These are phyloP conservation scores for Colletotrichum neosansevieriae DNA, from an alignment of 2,329 filamentous ascomycete species.

Conservation along the genomic window DNA sequence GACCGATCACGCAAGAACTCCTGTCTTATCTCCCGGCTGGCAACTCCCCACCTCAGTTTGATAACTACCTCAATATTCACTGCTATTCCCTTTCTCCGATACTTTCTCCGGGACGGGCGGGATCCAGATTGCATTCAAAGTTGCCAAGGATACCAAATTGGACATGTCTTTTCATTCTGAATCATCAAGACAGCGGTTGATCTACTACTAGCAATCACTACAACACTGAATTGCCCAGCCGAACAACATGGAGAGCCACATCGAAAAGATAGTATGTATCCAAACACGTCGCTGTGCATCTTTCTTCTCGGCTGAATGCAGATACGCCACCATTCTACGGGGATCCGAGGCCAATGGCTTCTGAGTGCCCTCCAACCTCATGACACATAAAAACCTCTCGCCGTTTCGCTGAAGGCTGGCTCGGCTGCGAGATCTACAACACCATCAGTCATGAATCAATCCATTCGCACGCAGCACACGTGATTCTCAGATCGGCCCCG, in stretches of 20 bases:
- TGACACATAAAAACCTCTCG: constrained; percentile 17
- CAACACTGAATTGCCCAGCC: not conserved
- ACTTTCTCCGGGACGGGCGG: constrained; percentile 15
- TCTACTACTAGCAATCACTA: not conserved
- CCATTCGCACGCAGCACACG: no score
- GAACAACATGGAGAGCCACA: no score
- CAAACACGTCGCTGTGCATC: constrained; percentile 1
- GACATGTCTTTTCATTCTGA: not conserved
- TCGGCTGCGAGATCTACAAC: constrained; percentile 1
- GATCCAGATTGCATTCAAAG: not conserved
- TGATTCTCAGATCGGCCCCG: not conserved
- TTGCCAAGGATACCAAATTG: not conserved
- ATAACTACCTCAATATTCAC: not conserved
- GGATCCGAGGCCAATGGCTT: not conserved
- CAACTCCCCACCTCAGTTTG: not conserved
- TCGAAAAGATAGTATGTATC: not conserved
- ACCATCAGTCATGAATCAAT: not conserved
- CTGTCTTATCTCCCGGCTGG: not conserved
- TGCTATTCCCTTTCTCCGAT: constrained; percentile 12
- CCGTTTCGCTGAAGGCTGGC: not conserved
- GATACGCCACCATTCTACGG: not conserved
- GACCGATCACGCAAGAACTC: constrained; percentile 21
- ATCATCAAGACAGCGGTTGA: not conserved
- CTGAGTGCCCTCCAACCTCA: constrained; percentile 3
- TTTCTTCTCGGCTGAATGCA: constrained; percentile 25